Evolutionary conservation across 805 yeast species (phyloP), one percentile per base, ranked within the genome.

Genomic region (Phaffomyces opuntiae): DNA sequence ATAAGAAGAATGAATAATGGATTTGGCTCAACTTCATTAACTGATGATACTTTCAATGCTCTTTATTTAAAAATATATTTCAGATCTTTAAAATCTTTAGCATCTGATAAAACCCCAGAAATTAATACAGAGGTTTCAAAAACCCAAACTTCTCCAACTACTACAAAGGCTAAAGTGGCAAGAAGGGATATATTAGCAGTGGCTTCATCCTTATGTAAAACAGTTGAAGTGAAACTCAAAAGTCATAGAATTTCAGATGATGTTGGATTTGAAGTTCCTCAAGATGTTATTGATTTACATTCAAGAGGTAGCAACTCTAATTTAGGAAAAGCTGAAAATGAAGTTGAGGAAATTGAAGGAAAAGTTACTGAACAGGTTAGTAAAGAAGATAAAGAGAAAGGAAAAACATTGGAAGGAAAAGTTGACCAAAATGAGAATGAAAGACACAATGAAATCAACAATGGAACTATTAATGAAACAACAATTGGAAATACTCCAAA

Each of bases 1-100:
- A 70, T 85, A 54, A 72, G 87, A 50, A 75, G 83, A 48, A 72
- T 83, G 64, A 87, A 88, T 49, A 85, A 83, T 59, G 95, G 95
- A 0, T 82, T 81, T 60, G 91, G 89, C 0, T 80, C 93, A 3
- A 84, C 93, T 0, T 78, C 87, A 0, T 62, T 75, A 34, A 75
- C 85, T 45, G 96, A 87, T 61, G 93, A 87, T 50, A 75, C 87
- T 0, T 77, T 77, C 49, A 80, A 81, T 33, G 74, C 82, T 8
- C 59, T 83, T 0, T 87, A 72, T 54, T 62, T 87, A 56, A 69
- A 67, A 44, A 57, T 83, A 9, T 83, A 68, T 44, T 40, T 48
- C 29, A 31, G 37, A 3, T 21, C 31, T 13, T 42, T 41, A 9
- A 36, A 47, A 9, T 42, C 49, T 32, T 19, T 47, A 8, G 36